Percentiles rank a stretch among this genome's conserved stretches.
Evolutionary conservation across 2,329 filamentous ascomycete genomes (phyloP).

Genomic region (Paecilomyces sp.): DNA sequence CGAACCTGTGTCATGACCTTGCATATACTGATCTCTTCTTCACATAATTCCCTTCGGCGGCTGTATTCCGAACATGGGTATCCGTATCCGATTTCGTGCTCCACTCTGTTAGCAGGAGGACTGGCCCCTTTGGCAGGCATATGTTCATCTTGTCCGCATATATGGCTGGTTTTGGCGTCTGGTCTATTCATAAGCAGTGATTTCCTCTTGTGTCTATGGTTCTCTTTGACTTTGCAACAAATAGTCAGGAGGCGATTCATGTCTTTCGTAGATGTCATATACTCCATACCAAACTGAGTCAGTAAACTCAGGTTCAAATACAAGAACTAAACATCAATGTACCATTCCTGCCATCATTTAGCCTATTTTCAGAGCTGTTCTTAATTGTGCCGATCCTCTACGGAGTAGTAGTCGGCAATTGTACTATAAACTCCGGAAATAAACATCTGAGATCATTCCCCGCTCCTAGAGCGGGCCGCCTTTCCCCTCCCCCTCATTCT

Average conservation of each 20-base stretch:
- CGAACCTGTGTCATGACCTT: conserved; percentile 23
- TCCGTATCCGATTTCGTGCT: background rate
- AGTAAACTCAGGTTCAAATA: background rate
- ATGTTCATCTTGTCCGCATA: background rate
- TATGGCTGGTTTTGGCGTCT: background rate
- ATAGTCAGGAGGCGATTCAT: background rate
- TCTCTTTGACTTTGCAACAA: background rate
- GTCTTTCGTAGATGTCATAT: background rate
- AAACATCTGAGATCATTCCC: background rate
- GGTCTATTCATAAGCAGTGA: background rate
- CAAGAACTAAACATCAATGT: background rate
- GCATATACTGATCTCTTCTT: conserved; percentile 1
- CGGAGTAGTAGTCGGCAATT: background rate
- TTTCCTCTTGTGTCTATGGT: background rate
- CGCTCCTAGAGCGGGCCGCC: background rate
- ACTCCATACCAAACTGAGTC: background rate
- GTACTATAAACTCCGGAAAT: background rate
- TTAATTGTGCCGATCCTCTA: background rate
- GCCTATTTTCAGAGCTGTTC: background rate
- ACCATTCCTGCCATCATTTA: background rate
- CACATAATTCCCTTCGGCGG: background rate
- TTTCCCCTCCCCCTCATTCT: background rate
- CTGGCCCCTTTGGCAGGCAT: background rate
- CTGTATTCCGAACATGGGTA: background rate
- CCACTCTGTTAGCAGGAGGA: background rate